Base-by-base conservation (phyloP, 805 yeast species). In the Maudiozyma bulderi region DNA sequence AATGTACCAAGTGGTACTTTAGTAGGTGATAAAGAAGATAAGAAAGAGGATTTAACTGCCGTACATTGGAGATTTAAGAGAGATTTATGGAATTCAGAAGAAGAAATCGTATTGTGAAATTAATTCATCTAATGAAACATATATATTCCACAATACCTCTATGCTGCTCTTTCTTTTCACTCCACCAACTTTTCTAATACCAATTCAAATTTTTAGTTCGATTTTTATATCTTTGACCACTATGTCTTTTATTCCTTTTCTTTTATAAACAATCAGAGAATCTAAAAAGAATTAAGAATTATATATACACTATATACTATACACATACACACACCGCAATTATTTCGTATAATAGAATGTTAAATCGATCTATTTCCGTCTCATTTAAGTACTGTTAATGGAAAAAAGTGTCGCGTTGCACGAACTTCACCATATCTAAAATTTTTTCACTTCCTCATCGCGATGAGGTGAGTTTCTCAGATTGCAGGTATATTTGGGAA, bases 11-110 rank as follows among this genome's bases (percentile, higher is more conserved):
- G 87, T 48, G 91, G 95, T 45, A 70, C 84, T 9, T 52, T 68
- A 29, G 73, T 72, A 52, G 79, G 77, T 47, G 77, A 79, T 8
- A 82, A 80, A 57, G 76, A 80, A 43, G 87, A 80, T 50, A 68
- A 64, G 50, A 61, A 60, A 46, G 62, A 68, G 30, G 76, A 74
- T 15, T 67, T 69, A 2, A 62, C 77, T 14, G 69, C 73, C 33
- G 51, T 62, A 40, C 95, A 86, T 65, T 86, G 95, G 95, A 79
- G 91, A 72, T 78, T 82, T 57, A 68, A 70, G 51, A 70, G 76
- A 50, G 69, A 71, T 35, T 73, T 74, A 53, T 81, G 85, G 79
- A 73, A 74, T 49, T 64, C 67, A 9, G 93, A 85, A 62, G 62
- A 69, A 43, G 91, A 85, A 57, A 75, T 84, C 43, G 71, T 61